Base-by-base conservation (phyloP, 2,329 filamentous ascomycete species). In the Aspergillus vadensis region DNA sequence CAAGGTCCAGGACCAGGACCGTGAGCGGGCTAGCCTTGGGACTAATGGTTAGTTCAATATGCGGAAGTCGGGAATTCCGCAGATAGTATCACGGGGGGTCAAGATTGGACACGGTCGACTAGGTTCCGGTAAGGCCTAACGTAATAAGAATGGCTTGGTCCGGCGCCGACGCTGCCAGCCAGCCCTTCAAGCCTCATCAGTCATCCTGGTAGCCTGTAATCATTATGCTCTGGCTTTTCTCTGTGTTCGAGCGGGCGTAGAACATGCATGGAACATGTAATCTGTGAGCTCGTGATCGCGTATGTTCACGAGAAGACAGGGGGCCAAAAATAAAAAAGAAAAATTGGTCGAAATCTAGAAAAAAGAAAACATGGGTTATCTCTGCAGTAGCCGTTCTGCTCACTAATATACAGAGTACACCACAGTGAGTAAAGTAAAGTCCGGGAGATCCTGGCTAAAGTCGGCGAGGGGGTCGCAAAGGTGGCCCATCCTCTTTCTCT, bases 221-320 rank as follows among this genome's bases (percentile, higher is more conserved):
- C 41, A 21, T 17, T 7, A 44, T 21, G 41, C 39, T 17, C 39
- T 43, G 41, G 38, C 25, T 27, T 53, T 47, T 55, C 54, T 58
- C 32, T 36, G 32, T 36, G 25, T 36, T 67, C 69, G 71, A 75
- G 69, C 69, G 63, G 67, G 64, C 72, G 72, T 68, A 75, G 73
- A 76, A 76, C 54, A 73, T 75, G 74, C 73, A 75, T 75, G 68
- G 74, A 75, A 75, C 66, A 70, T 70, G 64, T 68, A 65, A 68
- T 64, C 52, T 36, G 23, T 19, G 52, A 43, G 23, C 39, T n/a
- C 25, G 12, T 36, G 32, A 36, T 36, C 32, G 32, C 32, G 12
- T 36, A 36, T 6, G 27, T 44, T 12, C 10, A 55, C 21, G 50
- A 51, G 27, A 15, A 39, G 17, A 43, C 14, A 51, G 9, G 27